These are phyloP conservation scores for Fusarium heterosporum DNA, from an alignment of 2,329 filamentous ascomycete genomes.

Conservation along the genomic window DNA sequence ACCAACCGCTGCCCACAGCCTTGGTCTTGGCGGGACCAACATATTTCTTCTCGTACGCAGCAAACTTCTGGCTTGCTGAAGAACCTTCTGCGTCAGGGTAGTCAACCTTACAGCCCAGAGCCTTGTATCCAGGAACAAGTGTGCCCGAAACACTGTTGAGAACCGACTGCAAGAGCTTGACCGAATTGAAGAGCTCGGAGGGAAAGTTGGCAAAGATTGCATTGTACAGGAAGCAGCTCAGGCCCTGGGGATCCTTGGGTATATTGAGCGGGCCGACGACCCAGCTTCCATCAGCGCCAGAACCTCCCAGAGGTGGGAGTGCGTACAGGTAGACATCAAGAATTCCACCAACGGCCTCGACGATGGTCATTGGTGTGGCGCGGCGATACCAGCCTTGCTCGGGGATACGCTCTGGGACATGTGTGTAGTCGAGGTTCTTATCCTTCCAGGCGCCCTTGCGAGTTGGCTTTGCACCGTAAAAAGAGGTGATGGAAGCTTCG, in stretches of 20 bases:
- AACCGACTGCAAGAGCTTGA: conserved; percentile 10
- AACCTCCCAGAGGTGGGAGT: conserved; percentile 13
- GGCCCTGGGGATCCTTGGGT: conserved; percentile 9
- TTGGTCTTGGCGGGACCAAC: conserved; percentile 21
- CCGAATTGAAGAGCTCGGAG: conserved; percentile 17
- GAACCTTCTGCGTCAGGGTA: conserved; percentile 27
- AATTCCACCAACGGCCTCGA: conserved; percentile 20
- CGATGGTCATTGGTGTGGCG: conserved; percentile 26
- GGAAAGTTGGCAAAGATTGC: conserved; percentile 28
- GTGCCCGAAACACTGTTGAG: conserved; percentile 9
- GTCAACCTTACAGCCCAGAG: conserved; percentile 23
- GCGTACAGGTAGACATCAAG: conserved; percentile 31
- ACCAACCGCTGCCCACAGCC: conserved; percentile 21
- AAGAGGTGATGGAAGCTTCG: conserved; percentile 30
- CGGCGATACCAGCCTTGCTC: conserved; percentile 33
- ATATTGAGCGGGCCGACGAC: conserved; percentile 8
- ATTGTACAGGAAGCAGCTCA: conserved; percentile 29
- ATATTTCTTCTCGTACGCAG: conserved; percentile 24
- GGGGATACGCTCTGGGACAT: conserved; percentile 29
- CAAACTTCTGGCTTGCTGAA: conserved; percentile 7
- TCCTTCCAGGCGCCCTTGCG: conserved; percentile 25
- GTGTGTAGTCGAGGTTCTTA: conserved; percentile 20
- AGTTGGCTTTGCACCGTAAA: conserved; percentile 26
- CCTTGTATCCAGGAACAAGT: conserved; percentile 19
- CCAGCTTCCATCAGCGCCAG: conserved; percentile 21